Conservation (phyloP, 768 basidiomycete species). For the Harrya chromipes region DNA sequence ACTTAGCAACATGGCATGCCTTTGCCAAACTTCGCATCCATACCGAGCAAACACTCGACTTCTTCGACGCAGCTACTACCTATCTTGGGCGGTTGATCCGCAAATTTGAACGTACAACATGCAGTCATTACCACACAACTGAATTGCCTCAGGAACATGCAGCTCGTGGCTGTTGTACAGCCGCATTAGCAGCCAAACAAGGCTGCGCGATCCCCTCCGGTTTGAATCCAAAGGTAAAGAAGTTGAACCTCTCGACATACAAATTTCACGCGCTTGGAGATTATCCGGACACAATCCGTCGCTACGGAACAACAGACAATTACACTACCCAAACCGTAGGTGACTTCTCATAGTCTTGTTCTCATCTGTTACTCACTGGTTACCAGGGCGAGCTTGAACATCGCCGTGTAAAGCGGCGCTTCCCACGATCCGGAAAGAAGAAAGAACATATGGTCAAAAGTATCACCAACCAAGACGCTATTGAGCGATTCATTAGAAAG, state of each 20-base stretch:
- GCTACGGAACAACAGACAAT: conserved; percentile 34
- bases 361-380: too few relatives aligned
- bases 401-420: neutral
- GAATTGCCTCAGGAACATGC: conserved; percentile 1
- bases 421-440: neutral
- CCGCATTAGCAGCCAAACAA: neutral
- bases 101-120: conserved; percentile 12
- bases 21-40: conserved; percentile 34
- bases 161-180: neutral
- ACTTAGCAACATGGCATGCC: conserved; percentile 33
- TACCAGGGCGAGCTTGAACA: conserved; percentile 1
- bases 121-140: neutral
- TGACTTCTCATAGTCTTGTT: too few relatives aligned
- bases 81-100: conserved; percentile 16
- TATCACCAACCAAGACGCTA: neutral
- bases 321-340: conserved; percentile 37
- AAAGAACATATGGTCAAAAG: neutral
- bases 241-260: conserved; percentile 12
- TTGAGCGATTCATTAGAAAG: neutral
- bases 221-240: neutral
- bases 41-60: conserved; percentile 17
- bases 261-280: conserved; percentile 16
- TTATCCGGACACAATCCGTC: conserved; percentile 6
- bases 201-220: too few relatives aligned
- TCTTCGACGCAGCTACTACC: conserved; percentile 19